Percentiles rank a stretch among this genome's conserved stretches.
These are phyloP conservation scores for Cerioporus squamosus DNA, from an alignment of 1,284 basidiomycete species.

Conservation along the genomic window DNA sequence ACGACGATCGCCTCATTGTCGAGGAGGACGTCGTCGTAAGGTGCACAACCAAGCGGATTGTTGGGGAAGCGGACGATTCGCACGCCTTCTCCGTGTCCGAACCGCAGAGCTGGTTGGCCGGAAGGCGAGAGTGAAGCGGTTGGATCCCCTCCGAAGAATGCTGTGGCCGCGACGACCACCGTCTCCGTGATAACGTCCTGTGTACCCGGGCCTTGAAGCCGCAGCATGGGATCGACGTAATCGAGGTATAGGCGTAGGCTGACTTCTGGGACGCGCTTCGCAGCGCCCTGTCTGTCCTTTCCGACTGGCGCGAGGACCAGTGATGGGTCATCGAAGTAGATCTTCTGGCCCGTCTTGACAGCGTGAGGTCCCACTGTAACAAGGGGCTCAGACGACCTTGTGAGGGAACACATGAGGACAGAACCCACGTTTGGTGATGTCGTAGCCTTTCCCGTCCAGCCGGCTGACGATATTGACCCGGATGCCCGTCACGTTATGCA, in stretches of 20 bases:
- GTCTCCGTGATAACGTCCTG: slow-evolving; percentile 46
- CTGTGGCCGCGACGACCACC: slow-evolving; percentile 62
- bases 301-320: slow-evolving; percentile 47
- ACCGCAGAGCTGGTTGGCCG: slow-evolving; percentile 39
- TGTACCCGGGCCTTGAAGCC: slow-evolving; percentile 40
- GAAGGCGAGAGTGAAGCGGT: slow-evolving; percentile 31
- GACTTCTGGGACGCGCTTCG: slow-evolving; percentile 44
- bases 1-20: slow-evolving; percentile 58
- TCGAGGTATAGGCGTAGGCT: slow-evolving; percentile 63
- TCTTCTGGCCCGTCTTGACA: slow-evolving; percentile 78
- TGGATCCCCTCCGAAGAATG: slow-evolving; percentile 73
- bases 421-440: slow-evolving; percentile 76
- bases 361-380: slow-evolving; percentile 81
- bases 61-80: slow-evolving; percentile 50
- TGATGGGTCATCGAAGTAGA: slow-evolving; percentile 79
- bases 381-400: background rate
- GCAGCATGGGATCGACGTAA: slow-evolving; percentile 48
- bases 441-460: slow-evolving; percentile 85
- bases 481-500: slow-evolving; percentile 80
- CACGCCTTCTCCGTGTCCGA: slow-evolving; percentile 55
- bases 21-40: slow-evolving; percentile 52
- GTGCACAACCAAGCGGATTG: slow-evolving; percentile 63
- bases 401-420: background rate
- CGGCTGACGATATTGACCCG: slow-evolving; percentile 77
- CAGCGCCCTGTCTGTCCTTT: slow-evolving; percentile 7